phyloP scores from a whole-genome alignment of 164 flowering plant species.

The Vitis cinerea region DNA sequence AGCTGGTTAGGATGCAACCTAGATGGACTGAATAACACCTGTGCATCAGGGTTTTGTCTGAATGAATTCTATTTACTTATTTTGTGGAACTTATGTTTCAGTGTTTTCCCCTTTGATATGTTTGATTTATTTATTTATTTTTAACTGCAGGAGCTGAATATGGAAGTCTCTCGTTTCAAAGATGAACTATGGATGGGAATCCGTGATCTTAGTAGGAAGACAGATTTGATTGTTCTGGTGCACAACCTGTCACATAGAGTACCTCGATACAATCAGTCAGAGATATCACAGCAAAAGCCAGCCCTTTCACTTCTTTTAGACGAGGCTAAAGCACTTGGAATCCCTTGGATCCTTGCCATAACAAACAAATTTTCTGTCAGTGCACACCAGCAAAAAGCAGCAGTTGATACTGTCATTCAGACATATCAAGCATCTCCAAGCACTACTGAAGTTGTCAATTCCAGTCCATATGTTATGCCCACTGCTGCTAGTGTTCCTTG shows the following conservation, averaged over 20 bases:
- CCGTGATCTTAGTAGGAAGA: slow-evolving; percentile 78
- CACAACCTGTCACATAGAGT: slow-evolving; percentile 90
- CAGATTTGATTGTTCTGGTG: slow-evolving; percentile 86
- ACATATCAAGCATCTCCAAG: slow-evolving; percentile 77
- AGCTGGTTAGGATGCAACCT: background rate
- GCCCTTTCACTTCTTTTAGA: slow-evolving; percentile 77
- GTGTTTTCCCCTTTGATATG: background rate
- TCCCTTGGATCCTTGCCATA: slow-evolving; percentile 94
- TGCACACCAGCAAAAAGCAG: slow-evolving; percentile 84
- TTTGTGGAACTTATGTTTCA: background rate
- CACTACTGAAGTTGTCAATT: slow-evolving; percentile 68
- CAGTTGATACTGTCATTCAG: slow-evolving; percentile 63
- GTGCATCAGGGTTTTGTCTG: background rate
- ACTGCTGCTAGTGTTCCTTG: slow-evolving; percentile 47
- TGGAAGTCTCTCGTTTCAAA: slow-evolving; percentile 64
- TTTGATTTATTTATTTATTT: slow-evolving; percentile 2
- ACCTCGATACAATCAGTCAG: slow-evolving; percentile 51
- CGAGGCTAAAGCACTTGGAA: slow-evolving; percentile 87
- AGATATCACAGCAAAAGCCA: slow-evolving; percentile 51
- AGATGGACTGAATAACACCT: background rate
- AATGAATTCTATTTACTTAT: background rate
- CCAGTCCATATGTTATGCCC: slow-evolving; percentile 79
- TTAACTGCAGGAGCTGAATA: slow-evolving; percentile 63
- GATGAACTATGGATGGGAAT: slow-evolving; percentile 90
- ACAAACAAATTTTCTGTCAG: slow-evolving; percentile 94